Percentiles rank a stretch among this genome's conserved stretches.
Evolutionary conservation across 2,329 filamentous ascomycete genomes (phyloP).

Genomic region (Sordariomycetes sp.): DNA sequence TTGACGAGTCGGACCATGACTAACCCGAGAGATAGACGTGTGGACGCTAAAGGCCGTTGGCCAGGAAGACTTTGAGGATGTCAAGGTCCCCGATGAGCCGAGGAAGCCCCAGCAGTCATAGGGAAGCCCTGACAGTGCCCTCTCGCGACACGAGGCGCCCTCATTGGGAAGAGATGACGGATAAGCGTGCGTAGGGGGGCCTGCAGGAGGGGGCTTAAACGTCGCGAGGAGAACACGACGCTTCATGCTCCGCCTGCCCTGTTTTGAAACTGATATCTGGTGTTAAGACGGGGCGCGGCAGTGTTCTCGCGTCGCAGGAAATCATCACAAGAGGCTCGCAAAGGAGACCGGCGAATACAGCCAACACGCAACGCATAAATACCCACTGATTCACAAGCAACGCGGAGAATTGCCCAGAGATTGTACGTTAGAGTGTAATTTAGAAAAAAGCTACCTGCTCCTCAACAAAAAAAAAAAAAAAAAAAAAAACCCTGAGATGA

Average conservation of each 20-base stretch:
- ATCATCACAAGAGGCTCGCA: too few species aligned
- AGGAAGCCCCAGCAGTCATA: not conserved
- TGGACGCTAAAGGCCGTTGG: constrained; percentile 71
- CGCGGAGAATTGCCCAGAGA: not conserved
- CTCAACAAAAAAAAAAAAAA: not conserved
- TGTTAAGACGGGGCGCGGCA: not conserved
- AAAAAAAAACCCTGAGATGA: too few species aligned
- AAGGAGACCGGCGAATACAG: not conserved
- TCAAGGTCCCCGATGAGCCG: constrained; percentile 71
- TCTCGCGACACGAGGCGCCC: not conserved
- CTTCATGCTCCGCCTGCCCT: not conserved
- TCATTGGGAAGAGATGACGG: not conserved
- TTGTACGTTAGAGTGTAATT: not conserved
- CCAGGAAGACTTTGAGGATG: constrained; percentile 94
- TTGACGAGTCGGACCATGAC: not conserved
- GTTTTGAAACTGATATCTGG: not conserved
- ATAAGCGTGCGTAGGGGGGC: not conserved
- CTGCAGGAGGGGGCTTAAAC: not conserved
- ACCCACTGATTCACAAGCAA: not conserved
- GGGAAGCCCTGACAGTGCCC: not conserved
- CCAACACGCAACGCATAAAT: not conserved
- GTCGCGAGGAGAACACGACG: not conserved
- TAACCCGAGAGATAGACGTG: constrained; percentile 24
- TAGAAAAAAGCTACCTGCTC: not conserved
- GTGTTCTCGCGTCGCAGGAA: not conserved